Evolutionary conservation across 306 rosid genomes (phyloP).

Genomic region (Medicago arabica): DNA sequence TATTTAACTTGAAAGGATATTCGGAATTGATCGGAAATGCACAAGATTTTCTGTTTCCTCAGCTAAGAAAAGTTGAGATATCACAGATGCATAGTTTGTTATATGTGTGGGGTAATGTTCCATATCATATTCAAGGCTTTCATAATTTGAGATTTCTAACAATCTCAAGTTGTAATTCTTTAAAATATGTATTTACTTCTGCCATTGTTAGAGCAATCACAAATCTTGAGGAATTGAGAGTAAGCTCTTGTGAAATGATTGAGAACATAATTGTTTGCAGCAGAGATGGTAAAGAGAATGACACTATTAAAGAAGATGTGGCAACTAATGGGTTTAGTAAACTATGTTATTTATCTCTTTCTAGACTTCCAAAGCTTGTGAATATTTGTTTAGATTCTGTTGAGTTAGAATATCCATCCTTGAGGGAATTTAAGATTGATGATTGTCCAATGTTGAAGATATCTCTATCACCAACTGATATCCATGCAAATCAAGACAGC

Average conservation of each 20-base stretch:
- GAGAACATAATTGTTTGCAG: neutral
- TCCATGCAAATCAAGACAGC: neutral
- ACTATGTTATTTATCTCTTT: neutral
- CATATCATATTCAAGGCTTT: neutral
- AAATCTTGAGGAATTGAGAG: neutral
- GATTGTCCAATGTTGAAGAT: neutral
- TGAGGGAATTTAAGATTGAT: neutral
- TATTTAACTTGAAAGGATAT: conserved; percentile 18
- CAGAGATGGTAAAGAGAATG: neutral
- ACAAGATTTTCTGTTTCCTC: neutral
- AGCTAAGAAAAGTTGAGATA: neutral
- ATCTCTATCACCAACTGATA: neutral
- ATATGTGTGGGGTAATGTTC: conserved; percentile 32
- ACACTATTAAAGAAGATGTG: neutral
- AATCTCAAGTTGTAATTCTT: neutral
- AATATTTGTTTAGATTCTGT: neutral
- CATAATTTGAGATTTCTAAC: neutral
- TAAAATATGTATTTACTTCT: conserved; percentile 2
- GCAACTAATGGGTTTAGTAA: neutral
- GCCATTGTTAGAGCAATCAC: neutral
- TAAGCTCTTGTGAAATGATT: neutral
- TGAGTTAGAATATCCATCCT: neutral
- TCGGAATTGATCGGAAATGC: neutral
- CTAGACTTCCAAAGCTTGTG: neutral
- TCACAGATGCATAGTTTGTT: neutral